phyloP scores from a whole-genome alignment of 225 moss, liverwort and hornwort species.

The Lunularia cruciata region DNA sequence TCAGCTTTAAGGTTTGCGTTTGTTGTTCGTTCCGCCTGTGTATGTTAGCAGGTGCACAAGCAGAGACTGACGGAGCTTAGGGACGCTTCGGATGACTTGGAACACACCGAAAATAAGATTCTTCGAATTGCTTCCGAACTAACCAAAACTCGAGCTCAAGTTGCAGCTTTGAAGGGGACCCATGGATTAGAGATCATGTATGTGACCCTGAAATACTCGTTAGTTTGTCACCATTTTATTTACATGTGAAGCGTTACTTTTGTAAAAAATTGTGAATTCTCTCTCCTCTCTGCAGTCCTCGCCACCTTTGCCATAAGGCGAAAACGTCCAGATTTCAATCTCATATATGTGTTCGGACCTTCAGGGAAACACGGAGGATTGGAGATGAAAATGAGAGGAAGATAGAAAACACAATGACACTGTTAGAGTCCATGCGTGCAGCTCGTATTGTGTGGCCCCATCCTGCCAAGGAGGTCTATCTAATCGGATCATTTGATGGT shows the following conservation, averaged over 20 bases:
- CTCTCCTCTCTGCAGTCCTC: neutral
- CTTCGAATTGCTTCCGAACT: conserved; percentile 26
- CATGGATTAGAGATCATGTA: conserved; percentile 36
- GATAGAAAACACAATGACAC: conserved; percentile 10
- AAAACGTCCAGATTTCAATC: neutral
- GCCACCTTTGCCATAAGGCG: neutral
- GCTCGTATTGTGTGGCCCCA: conserved; percentile 47
- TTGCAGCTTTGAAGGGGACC: conserved; percentile 30
- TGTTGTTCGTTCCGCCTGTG: neutral
- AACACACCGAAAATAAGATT: conserved; percentile 40
- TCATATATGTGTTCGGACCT: conserved; percentile 6
- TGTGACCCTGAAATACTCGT: neutral
- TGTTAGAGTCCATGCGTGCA: conserved; percentile 13
- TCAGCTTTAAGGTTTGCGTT: neutral
- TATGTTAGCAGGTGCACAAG: conserved; percentile 18
- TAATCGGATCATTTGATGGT: conserved; percentile 46
- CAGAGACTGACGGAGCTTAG: conserved; percentile 21
- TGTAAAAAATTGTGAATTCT: neutral
- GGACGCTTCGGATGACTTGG: conserved; percentile 38
- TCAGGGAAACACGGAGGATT: conserved; percentile 31
- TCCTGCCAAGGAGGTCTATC: conserved; percentile 35
- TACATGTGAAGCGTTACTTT: no score
- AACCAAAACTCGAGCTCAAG: conserved; percentile 30
- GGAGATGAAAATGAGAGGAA: conserved; percentile 17
- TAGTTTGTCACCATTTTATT: no score